A percentile compares a stretch with the other conserved stretches of the same genome.
These are phyloP conservation scores for Endogone sp. DNA, from an alignment of 192 early-diverging fungal species.

Conservation along the genomic window DNA sequence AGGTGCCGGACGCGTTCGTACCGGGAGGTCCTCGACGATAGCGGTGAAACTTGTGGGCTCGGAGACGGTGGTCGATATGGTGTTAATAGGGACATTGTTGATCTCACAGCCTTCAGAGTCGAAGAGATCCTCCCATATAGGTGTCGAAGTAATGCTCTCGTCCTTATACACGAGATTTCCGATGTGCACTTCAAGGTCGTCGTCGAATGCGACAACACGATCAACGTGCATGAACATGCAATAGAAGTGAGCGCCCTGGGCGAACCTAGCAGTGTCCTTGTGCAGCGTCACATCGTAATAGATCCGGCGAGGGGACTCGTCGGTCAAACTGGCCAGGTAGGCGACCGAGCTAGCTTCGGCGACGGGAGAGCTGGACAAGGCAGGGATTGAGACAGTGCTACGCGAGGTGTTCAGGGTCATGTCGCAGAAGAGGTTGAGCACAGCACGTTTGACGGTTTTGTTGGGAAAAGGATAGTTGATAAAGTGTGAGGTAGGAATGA, in stretches of 20 bases:
- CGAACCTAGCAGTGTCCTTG: slow-evolving; percentile 5
- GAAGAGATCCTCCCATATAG: slow-evolving; percentile 4
- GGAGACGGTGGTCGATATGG: not conserved
- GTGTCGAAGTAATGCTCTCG: slow-evolving; percentile 10
- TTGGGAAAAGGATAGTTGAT: slow-evolving; percentile 12
- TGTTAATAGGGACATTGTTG: slow-evolving; percentile 10
- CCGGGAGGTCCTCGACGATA: not conserved
- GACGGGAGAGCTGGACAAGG: slow-evolving; percentile 6
- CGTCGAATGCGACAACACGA: slow-evolving; percentile 14
- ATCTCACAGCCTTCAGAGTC: slow-evolving; percentile 5
- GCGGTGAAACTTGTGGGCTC: not conserved
- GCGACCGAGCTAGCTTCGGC: slow-evolving; percentile 7
- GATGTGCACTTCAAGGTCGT: slow-evolving; percentile 14
- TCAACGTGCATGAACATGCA: slow-evolving; percentile 13
- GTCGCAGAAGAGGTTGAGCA: slow-evolving; percentile 11
- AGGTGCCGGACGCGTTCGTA: slow-evolving; percentile 8
- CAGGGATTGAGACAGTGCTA: not conserved
- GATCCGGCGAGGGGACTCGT: slow-evolving; percentile 16
- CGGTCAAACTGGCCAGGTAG: not conserved
- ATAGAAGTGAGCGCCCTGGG: slow-evolving; percentile 8
- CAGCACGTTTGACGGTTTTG: slow-evolving; percentile 7
- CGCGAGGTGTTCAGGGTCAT: not conserved
- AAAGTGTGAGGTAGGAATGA: slow-evolving; percentile 17
- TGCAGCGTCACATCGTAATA: slow-evolving; percentile 21
- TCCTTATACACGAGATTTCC: slow-evolving; percentile 15